These are phyloP conservation scores for Ophiocordyceps camponoti-leonardi DNA, from an alignment of 2,329 filamentous ascomycete species.

Conservation along the genomic window DNA sequence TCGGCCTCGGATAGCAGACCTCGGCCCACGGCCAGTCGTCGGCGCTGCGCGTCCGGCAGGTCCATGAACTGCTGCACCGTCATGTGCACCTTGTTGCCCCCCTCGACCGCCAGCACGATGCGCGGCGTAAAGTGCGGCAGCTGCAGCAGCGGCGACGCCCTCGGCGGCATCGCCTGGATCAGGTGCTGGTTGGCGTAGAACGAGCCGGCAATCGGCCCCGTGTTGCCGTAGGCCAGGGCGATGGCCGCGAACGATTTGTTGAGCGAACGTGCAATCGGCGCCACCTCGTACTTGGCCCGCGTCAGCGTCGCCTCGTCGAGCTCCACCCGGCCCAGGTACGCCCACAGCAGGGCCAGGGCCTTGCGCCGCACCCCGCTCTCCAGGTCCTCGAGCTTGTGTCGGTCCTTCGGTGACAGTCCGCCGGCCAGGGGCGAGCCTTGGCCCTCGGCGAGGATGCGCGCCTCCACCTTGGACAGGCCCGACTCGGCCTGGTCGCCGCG, in stretches of 20 bases:
- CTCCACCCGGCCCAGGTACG: constrained; percentile 79
- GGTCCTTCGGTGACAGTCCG: constrained; percentile 56
- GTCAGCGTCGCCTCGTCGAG: constrained; percentile 64
- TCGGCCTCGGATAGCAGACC: constrained; percentile 57
- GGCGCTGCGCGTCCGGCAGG: constrained; percentile 57
- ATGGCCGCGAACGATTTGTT: constrained; percentile 81
- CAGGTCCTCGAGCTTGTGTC: constrained; percentile 57
- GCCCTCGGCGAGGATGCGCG: constrained; percentile 51
- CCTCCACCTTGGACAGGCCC: constrained; percentile 70
- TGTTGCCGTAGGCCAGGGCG: constrained; percentile 71
- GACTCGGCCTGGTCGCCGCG: constrained; percentile 64
- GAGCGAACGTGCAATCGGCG: constrained; percentile 68
- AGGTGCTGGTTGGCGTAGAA: constrained; percentile 73
- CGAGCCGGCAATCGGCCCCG: constrained; percentile 63
- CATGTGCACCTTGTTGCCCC: constrained; percentile 57
- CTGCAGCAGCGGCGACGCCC: constrained; percentile 75
- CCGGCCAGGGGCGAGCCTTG: constrained; percentile 30
- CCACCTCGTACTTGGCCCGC: constrained; percentile 75
- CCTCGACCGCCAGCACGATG: constrained; percentile 51
- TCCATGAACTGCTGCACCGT: constrained; percentile 81
- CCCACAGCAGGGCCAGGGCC: constrained; percentile 80
- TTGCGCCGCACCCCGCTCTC: constrained; percentile 72
- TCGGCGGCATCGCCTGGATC: constrained; percentile 76
- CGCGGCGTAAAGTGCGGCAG: constrained; percentile 68
- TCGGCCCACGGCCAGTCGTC: constrained; percentile 51